Percentiles rank a stretch among this genome's conserved stretches.
phyloP scores from a whole-genome alignment of 2,329 filamentous ascomycete genomes.

The Colletotrichum lupini region DNA sequence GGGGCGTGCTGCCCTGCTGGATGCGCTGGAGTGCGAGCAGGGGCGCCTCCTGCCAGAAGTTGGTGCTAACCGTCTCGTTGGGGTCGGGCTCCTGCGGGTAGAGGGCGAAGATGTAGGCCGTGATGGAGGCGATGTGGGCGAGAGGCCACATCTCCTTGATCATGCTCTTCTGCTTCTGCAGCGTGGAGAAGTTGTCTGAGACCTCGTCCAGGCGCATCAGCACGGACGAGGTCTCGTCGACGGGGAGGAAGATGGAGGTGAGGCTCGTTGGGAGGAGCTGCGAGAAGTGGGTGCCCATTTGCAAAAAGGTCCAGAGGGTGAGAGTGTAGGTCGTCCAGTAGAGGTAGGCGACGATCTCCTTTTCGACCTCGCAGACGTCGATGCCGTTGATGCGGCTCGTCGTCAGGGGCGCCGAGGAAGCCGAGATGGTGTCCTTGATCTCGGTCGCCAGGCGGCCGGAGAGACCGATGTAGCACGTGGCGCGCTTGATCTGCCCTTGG shows the following conservation, averaged over 20 bases:
- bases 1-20: slow-evolving; percentile 38
- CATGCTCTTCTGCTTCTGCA: slow-evolving; percentile 47
- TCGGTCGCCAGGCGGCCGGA: slow-evolving; percentile 45
- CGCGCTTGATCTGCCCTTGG: slow-evolving; percentile 44
- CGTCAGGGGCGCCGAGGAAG: slow-evolving; percentile 40
- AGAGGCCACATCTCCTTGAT: slow-evolving; percentile 49
- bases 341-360: slow-evolving; percentile 50
- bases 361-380: slow-evolving; percentile 52
- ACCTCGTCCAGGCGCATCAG: slow-evolving; percentile 48
- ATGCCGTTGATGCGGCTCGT: slow-evolving; percentile 54
- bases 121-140: slow-evolving; percentile 45
- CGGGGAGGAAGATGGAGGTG: slow-evolving; percentile 43
- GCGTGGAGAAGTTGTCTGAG: slow-evolving; percentile 50
- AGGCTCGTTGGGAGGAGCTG: slow-evolving; percentile 39
- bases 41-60: slow-evolving; percentile 39
- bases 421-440: slow-evolving; percentile 45
- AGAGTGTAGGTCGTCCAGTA: slow-evolving; percentile 53
- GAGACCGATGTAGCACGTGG: slow-evolving; percentile 49
- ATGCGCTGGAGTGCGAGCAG: slow-evolving; percentile 38
- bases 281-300: slow-evolving; percentile 45
- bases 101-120: slow-evolving; percentile 44
- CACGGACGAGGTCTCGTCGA: slow-evolving; percentile 43
- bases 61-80: slow-evolving; percentile 32
- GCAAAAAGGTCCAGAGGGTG: slow-evolving; percentile 51
- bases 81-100: slow-evolving; percentile 38